Evolutionary conservation across 345 rosid genomes (phyloP), one percentile per base, ranked within the genome.

Genomic region (Draba incana): DNA sequence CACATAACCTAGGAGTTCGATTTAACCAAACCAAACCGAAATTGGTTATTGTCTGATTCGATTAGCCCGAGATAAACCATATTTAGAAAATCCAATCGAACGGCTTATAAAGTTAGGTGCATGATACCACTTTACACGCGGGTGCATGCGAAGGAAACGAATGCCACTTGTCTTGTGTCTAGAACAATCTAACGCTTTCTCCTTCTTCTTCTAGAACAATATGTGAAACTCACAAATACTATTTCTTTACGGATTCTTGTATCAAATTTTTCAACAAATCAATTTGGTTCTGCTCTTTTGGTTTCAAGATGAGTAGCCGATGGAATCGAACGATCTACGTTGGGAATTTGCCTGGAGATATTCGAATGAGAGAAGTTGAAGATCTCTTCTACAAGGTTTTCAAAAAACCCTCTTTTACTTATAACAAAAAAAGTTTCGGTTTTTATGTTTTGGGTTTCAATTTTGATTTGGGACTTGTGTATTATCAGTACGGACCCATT

Each of bases 271-370:
- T n/a, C n/a, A n/a, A n/a, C n/a, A n/a, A n/a, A n/a, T n/a, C n/a
- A n/a, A 44, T 1, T 49, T 33, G 4, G 25, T 14, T 70, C 6
- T 39, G 7, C 44, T 55, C 4, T 6, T 20, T 57, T 48, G n/a
- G 13, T 64, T 30, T 12, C 69, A 80, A 71, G 91, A 31, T 89
- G 97, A 81, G 90, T 66, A 81, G 89, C 81, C 92, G 96, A 8
- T 88, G 93, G 66, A 89, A 85, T 79, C 75, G 98, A 31, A 91
- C 98, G 41, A 76, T 94, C 51, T 94, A 92, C 57, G 99, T 89
- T 2, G 98, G 99, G n/a, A 94, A 94, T 70, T 87, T 94, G 11
- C 98, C 98, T 1, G 98, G 97, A 3, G 99, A 94, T 63, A 83
- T 85, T 64, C 90, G 98, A 43, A 75, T 83, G 84, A 75, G 89